These are phyloP conservation scores for Ustilago lituana DNA, from an alignment of 1,284 basidiomycete species.

Conservation along the genomic window DNA sequence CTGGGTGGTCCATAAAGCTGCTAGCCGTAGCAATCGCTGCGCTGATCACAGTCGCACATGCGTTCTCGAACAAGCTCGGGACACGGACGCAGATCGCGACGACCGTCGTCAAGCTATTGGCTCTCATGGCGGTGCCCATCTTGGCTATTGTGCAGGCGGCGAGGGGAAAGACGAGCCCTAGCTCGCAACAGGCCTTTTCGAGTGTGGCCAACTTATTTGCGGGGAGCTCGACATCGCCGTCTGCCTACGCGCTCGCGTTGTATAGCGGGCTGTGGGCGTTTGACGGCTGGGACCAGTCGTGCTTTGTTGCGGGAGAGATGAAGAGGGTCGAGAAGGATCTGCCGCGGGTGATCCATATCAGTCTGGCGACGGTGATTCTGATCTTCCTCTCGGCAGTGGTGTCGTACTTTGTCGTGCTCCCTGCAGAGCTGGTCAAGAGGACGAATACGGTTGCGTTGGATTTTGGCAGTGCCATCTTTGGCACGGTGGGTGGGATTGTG, in stretches of 20 bases:
- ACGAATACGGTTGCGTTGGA: conserved; percentile 88
- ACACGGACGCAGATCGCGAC: conserved; percentile 84
- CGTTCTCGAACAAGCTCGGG: conserved; percentile 81
- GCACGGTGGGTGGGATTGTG: conserved; percentile 82
- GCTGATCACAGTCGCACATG: conserved; percentile 79
- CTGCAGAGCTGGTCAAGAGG: conserved; percentile 73
- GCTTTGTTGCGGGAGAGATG: conserved; percentile 91
- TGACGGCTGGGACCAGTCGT: conserved; percentile 85
- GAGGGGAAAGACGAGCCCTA: conserved; percentile 70
- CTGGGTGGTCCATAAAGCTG: conserved; percentile 91
- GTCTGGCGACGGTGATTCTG: conserved; percentile 81
- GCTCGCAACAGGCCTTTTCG: conserved; percentile 42
- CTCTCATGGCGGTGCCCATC: conserved; percentile 76
- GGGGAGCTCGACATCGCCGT: conserved; percentile 79
- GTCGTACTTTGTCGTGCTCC: conserved; percentile 90
- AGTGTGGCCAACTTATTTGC: conserved; percentile 72
- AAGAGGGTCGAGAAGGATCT: conserved; percentile 85
- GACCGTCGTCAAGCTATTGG: conserved; percentile 80
- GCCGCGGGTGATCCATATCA: conserved; percentile 86
- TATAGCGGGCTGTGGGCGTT: conserved; percentile 97
- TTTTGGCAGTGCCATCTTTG: conserved; percentile 87
- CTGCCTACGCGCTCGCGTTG: conserved; percentile 87
- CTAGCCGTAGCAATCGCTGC: conserved; percentile 80
- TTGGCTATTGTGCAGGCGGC: conserved; percentile 79
- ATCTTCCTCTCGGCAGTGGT: conserved; percentile 85